Evolutionary conservation across 2,329 filamentous ascomycete genomes (phyloP).

Genomic region (Cercospora zeina): DNA sequence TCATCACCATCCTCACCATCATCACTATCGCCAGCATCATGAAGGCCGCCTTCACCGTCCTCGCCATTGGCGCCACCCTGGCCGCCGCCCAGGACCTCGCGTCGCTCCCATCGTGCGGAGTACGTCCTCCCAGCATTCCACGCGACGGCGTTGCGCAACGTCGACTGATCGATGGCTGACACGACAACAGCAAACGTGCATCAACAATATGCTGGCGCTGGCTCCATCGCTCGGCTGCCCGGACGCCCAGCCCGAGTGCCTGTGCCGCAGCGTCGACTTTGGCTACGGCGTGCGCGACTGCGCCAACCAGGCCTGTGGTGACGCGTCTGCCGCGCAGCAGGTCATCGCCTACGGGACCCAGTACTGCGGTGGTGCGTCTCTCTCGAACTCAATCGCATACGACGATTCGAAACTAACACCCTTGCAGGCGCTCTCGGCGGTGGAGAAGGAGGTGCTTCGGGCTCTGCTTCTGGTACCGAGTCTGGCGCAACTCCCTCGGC

Average conservation of each 20-base stretch:
- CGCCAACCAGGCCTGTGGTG: conserved; percentile 40
- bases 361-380: conserved; percentile 39
- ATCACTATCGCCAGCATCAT: conserved; percentile 33
- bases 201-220: conserved; percentile 42
- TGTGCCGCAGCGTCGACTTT: conserved; percentile 42
- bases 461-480: conserved; percentile 17
- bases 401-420: conserved; percentile 7
- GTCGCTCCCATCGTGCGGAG: conserved; percentile 40
- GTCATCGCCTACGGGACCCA: conserved; percentile 40
- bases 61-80: conserved; percentile 38
- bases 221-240: conserved; percentile 38
- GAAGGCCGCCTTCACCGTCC: conserved; percentile 39
- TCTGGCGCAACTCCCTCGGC: conserved; percentile 13
- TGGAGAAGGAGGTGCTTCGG: conserved; percentile 21
- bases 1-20: background rate
- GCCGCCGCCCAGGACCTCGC: conserved; percentile 39
- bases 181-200: conserved; percentile 38
- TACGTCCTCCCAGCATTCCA: conserved; percentile 32
- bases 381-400: background rate
- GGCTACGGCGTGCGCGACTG: conserved; percentile 46
- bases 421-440: conserved; percentile 22
- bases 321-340: conserved; percentile 29
- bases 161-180: conserved; percentile 14
- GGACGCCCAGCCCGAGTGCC: conserved; percentile 39
- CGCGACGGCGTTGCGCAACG: conserved; percentile 9